Base-by-base conservation (phyloP, 2,329 filamentous ascomycete genomes). In the Didymella segeticola region DNA sequence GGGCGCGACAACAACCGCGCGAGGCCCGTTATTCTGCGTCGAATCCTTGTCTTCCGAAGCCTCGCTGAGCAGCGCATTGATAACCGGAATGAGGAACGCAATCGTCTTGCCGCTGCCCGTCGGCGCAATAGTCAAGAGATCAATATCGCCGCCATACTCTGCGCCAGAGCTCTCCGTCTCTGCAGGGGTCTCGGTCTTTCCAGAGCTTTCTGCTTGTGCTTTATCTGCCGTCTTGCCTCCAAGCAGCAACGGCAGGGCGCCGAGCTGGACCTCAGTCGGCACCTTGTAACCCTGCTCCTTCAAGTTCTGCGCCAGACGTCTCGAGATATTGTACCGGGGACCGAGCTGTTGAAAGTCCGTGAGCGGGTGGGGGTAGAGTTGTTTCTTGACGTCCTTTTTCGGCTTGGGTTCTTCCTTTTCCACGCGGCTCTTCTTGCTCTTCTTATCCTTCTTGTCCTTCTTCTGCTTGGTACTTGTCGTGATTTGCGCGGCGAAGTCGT, bases 41-140 rank as follows among this genome's bases (percentile, higher is more conserved):
- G n/a, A n/a, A n/a, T n/a, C n/a, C 6, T 31, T 34, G 8, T 65
- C 58, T n/a, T 54, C 42, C 26, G 70, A 72, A 17, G 63, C 63
- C 34, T 71, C 61, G 3, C 63, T 61, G n/a, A 75, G 60, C 15
- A 96, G 86, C 38, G 85, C 83, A 69, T 96, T 89, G 64, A 99
- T 86, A 3, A 92, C 83, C 0, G 93, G 93, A 34, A 99, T 89
- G 66, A 98, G 76, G 68, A 97, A 99, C 15, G 92, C 91, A 59
- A 99, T 80, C 0, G 95, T 99, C 80, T 99, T 99, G 37, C 95
- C 95, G 72, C 93, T 98, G 20, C 95, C 95, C 0, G 95, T 99
- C 1, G 95, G 95, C 3, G 95, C 95, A 36, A 98, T 87, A 0
- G 91, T 90, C 58, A 99, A 76, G 31, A 99, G 85, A 78, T 99